Evolutionary conservation across 1,284 basidiomycete species (phyloP).

Genomic region (Puccinia triticina): DNA sequence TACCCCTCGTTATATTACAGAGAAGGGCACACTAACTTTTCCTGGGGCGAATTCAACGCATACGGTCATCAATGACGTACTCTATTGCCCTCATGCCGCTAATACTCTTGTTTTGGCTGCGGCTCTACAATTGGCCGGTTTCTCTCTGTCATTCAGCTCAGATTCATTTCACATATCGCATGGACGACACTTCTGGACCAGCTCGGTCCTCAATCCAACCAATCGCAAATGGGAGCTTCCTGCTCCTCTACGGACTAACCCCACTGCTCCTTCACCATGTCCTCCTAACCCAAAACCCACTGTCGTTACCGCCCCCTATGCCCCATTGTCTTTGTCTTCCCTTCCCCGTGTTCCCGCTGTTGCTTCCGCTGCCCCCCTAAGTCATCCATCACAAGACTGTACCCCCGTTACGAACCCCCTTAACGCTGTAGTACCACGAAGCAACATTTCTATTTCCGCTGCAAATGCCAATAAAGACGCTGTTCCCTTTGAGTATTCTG

Average conservation of each 20-base stretch:
- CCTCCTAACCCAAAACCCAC: not conserved
- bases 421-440: too few species aligned
- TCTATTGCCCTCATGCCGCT: not conserved
- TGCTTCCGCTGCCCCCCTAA: too few species aligned
- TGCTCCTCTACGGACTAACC: not conserved
- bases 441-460: too few species aligned
- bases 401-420: too few species aligned
- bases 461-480: too few species aligned
- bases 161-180: not conserved
- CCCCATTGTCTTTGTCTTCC: too few species aligned
- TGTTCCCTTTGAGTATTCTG: not conserved
- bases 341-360: too few species aligned
- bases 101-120: not conserved
- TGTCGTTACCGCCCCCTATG: not conserved
- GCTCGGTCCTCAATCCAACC: not conserved
- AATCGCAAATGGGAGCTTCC: not conserved
- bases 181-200: not conserved
- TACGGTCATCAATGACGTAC: not conserved
- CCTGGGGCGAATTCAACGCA: not conserved
- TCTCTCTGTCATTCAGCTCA: not conserved
- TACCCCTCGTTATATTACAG: not conserved
- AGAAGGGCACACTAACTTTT: constrained; percentile 6
- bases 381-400: too few species aligned
- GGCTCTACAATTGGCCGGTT: not conserved
- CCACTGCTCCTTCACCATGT: too few species aligned